Evolutionary conservation across 140 eudicot genomes (phyloP).

Genomic region (Eryngium alpinum): DNA sequence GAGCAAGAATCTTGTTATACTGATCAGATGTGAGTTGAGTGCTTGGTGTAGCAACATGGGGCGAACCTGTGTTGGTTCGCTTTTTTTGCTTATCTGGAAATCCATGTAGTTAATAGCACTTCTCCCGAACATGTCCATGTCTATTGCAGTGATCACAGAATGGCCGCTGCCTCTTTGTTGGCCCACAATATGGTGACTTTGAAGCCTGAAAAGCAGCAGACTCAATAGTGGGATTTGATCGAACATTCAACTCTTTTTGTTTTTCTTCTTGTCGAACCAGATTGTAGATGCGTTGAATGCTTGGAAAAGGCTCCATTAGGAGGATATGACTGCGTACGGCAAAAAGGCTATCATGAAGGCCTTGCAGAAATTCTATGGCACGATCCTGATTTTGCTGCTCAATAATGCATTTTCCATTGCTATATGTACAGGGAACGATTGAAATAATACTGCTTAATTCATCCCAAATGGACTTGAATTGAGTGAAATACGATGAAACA

Average conservation of each 20-base stretch:
- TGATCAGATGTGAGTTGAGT: too few relatives aligned
- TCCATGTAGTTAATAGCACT: background rate
- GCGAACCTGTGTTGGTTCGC: background rate
- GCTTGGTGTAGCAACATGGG: too few relatives aligned
- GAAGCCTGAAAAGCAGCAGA: background rate
- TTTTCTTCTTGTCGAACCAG: background rate
- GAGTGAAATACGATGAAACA: conserved; percentile 1
- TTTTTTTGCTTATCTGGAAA: background rate
- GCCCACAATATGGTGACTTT: background rate
- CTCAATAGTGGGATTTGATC: background rate
- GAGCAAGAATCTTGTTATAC: too few relatives aligned
- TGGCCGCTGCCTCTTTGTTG: background rate
- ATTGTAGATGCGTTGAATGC: background rate
- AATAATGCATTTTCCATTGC: background rate
- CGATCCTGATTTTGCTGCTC: background rate
- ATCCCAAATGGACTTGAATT: conserved; percentile 10
- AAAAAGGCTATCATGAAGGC: background rate
- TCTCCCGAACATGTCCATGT: background rate
- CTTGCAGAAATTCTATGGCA: background rate
- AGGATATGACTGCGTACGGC: background rate
- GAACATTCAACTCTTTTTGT: background rate
- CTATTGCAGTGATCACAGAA: background rate
- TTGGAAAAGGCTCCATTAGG: background rate
- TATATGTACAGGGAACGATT: background rate
- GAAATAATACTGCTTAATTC: background rate